phyloP scores from a whole-genome alignment of 2,329 filamentous ascomycete species.

The Calcarisporium arbuscula region DNA sequence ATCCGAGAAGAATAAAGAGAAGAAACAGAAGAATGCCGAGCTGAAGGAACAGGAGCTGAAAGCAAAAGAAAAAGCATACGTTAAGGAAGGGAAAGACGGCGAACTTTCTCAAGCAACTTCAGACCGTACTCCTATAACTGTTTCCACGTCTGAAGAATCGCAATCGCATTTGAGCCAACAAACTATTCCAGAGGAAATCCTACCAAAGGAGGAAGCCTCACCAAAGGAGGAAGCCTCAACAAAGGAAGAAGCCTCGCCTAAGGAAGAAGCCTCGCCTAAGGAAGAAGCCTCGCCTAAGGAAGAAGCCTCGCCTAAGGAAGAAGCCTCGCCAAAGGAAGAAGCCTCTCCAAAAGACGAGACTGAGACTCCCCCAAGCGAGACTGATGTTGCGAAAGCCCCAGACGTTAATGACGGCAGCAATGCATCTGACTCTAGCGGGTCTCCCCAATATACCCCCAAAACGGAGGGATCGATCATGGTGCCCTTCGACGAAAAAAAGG shows the following conservation, averaged over 20 bases:
- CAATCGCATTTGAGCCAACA: no score
- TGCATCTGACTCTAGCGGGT: constrained; percentile 24
- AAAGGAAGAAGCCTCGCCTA: constrained; percentile 11
- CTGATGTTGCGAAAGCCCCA: constrained; percentile 12
- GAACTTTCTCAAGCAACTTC: no score
- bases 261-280: no score
- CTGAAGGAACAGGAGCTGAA: constrained; percentile 15
- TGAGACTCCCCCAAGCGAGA: no score
- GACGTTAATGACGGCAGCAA: constrained; percentile 16
- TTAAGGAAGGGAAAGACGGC: no score
- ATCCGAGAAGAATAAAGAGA: constrained; percentile 31
- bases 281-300: no score
- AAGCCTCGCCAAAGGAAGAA: no score
- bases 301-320: no score
- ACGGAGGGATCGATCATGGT: constrained; percentile 19
- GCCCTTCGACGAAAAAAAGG: constrained; percentile 21
- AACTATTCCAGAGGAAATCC: no score
- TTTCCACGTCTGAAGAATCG: no score
- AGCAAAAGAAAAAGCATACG: constrained; percentile 12
- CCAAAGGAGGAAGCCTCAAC: constrained; percentile 13
- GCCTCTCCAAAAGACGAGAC: constrained; percentile 9
- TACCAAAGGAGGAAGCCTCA: constrained; percentile 13
- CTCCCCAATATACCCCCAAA: constrained; percentile 25
- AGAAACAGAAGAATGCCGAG: constrained; percentile 23
- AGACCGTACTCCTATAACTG: no score